phyloP scores from a whole-genome alignment of 2,329 filamentous ascomycete genomes.

The Beauveria asiatica region DNA sequence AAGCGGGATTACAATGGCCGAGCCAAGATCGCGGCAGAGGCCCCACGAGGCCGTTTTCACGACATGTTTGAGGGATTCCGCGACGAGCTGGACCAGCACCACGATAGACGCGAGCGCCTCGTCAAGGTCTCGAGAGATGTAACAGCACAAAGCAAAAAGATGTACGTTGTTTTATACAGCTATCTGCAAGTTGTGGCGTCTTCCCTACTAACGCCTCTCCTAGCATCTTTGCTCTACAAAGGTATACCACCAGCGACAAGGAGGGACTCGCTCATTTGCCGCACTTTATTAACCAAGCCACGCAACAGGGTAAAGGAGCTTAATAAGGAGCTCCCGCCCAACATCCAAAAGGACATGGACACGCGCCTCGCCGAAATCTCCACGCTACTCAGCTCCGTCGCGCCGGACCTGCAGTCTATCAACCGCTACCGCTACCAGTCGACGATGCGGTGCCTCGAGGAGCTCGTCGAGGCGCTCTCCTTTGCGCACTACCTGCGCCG shows the following conservation, averaged over 20 bases:
- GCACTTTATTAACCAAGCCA: not conserved
- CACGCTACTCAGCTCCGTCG: conserved; percentile 57
- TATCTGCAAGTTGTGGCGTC: not conserved
- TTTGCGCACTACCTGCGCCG: conserved; percentile 81
- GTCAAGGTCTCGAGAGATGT: conserved; percentile 90
- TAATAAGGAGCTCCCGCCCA: conserved; percentile 53
- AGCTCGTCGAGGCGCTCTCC: conserved; percentile 85
- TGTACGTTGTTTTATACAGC: conserved; percentile 55
- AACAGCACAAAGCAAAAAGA: conserved; percentile 92
- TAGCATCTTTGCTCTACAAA: conserved; percentile 23
- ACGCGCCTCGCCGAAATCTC: conserved; percentile 63
- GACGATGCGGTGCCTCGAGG: conserved; percentile 80
- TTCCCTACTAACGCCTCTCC: not conserved
- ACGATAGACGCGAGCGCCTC: conserved; percentile 82
- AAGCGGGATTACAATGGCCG: conserved; percentile 48
- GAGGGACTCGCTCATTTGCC: not conserved
- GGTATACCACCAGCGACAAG: conserved; percentile 19
- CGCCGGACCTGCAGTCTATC: conserved; percentile 65
- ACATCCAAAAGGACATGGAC: conserved; percentile 62
- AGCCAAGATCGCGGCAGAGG: conserved; percentile 29
- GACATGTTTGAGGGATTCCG: conserved; percentile 82
- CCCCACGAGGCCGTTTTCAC: conserved; percentile 40
- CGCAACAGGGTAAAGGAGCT: conserved; percentile 52
- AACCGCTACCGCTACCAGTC: conserved; percentile 76
- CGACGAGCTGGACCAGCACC: conserved; percentile 83